Conservation (phyloP, 2,329 filamentous ascomycete species). For the Colletotrichum incanum region DNA sequence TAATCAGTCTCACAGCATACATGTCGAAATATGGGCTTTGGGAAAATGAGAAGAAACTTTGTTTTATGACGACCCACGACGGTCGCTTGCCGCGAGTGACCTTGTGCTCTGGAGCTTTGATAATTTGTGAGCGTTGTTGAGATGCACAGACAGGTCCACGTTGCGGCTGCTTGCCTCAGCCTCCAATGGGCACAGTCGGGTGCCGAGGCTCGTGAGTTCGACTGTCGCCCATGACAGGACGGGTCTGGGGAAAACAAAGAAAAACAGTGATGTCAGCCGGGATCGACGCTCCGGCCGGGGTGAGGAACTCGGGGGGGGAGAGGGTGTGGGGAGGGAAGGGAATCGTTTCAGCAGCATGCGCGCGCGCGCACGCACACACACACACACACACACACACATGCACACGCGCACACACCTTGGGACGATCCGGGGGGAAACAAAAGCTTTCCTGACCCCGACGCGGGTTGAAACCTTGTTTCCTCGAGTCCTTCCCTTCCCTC, state of each 20-base stretch:
- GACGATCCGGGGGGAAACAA: neutral
- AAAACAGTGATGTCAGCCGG: neutral
- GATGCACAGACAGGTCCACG: neutral
- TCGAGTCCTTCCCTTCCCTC: neutral
- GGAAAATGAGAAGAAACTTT: slow-evolving; percentile 1
- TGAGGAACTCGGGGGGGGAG: neutral
- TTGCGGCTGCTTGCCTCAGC: neutral
- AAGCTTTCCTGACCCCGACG: neutral
- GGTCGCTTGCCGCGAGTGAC: neutral
- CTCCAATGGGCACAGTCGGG: too few relatives aligned
- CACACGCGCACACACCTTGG: neutral
- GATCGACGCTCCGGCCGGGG: neutral
- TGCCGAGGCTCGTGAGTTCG: neutral
- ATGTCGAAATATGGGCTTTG: slow-evolving; percentile 16
- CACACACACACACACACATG: too few relatives aligned
- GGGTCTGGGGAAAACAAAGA: neutral
- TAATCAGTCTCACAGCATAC: slow-evolving; percentile 29
- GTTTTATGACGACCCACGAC: neutral
- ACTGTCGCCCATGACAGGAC: neutral
- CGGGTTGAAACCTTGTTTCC: slow-evolving; percentile 10
- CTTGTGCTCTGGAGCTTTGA: slow-evolving; percentile 1
- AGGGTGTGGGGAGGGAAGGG: neutral
- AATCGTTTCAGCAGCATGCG: neutral
- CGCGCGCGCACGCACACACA: neutral
- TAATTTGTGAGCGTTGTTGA: neutral